Percentiles rank a stretch among this genome's conserved stretches.
Evolutionary conservation across 2,329 filamentous ascomycete genomes (phyloP).

Genomic region (Colletotrichum echinochloae): DNA sequence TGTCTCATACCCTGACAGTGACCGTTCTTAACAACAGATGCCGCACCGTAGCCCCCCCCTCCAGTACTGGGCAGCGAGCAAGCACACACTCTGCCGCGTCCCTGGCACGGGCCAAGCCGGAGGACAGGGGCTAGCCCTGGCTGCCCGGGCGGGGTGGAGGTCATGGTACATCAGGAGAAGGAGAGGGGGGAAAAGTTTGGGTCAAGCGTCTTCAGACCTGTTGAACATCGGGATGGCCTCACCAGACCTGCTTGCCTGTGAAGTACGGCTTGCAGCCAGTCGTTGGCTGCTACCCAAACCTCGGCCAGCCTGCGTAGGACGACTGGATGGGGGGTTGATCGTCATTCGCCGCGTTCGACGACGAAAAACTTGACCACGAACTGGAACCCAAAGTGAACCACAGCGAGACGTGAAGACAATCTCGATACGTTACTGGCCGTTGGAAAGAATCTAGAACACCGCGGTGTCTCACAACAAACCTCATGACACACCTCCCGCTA

Average conservation of each 20-base stretch:
- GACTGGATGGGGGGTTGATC: background rate
- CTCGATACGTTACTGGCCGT: background rate
- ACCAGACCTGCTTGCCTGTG: background rate
- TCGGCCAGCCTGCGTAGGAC: background rate
- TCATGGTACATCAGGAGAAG: no score
- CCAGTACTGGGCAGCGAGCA: background rate
- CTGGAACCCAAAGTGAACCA: background rate
- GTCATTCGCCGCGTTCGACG: background rate
- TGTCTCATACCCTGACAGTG: conserved; percentile 6
- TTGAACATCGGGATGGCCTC: conserved; percentile 1
- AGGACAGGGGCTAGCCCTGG: conserved; percentile 29
- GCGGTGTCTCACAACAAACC: conserved; percentile 12
- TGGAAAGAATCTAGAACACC: conserved; percentile 20
- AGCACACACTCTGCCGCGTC: conserved; percentile 3
- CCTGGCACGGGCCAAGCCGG: conserved; percentile 32
- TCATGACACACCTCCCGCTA: conserved; percentile 14
- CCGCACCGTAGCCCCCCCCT: conserved; percentile 7
- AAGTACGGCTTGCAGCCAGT: background rate
- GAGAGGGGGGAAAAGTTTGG: conserved; percentile 4
- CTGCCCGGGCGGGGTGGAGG: conserved; percentile 11
- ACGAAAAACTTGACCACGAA: background rate
- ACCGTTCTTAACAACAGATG: conserved; percentile 13
- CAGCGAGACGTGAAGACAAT: background rate
- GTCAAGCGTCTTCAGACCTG: background rate
- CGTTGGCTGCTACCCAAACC: background rate